phyloP scores from a whole-genome alignment of 495 filamentous ascomycete genomes.

The Xylaria sp. region DNA sequence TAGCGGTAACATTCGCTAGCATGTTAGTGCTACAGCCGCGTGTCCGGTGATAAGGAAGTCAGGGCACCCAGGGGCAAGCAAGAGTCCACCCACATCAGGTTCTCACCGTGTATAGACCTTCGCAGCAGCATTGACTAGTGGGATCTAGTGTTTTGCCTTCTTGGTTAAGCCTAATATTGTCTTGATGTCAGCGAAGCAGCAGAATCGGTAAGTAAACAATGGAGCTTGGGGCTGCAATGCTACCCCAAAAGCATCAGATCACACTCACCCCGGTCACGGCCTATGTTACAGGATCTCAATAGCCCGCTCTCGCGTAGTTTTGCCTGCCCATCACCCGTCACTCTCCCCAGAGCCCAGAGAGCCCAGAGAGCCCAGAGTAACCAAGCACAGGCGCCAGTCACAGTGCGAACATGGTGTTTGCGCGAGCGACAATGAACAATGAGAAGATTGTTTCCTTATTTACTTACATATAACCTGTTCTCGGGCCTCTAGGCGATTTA shows the following conservation, averaged over 20 bases:
- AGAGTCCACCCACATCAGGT: not conserved
- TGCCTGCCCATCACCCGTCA: slow-evolving; percentile 14
- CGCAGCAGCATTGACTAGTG: slow-evolving; percentile 19
- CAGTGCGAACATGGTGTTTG: not conserved
- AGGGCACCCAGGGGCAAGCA: not conserved
- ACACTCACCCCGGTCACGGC: slow-evolving; percentile 21
- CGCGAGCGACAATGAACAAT: not conserved
- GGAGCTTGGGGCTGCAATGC: slow-evolving; percentile 27
- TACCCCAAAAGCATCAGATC: slow-evolving; percentile 26
- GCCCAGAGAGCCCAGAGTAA: not conserved
- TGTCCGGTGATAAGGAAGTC: not conserved
- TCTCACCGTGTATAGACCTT: slow-evolving; percentile 8
- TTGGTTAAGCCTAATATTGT: slow-evolving; percentile 12
- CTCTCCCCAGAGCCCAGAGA: not conserved
- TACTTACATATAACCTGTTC: too few relatives aligned
- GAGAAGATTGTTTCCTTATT: not conserved
- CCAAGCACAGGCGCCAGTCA: not conserved
- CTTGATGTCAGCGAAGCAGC: slow-evolving; percentile 19
- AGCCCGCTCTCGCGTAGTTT: slow-evolving; percentile 21
- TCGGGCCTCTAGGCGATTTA: not conserved
- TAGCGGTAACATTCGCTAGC: not conserved
- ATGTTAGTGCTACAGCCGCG: not conserved
- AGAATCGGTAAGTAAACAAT: slow-evolving; percentile 25
- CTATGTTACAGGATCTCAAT: slow-evolving; percentile 23
- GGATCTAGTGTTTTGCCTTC: slow-evolving; percentile 15